phyloP scores from a whole-genome alignment of 106 monocot genomes.

The Dioscorea zingiberensis region DNA sequence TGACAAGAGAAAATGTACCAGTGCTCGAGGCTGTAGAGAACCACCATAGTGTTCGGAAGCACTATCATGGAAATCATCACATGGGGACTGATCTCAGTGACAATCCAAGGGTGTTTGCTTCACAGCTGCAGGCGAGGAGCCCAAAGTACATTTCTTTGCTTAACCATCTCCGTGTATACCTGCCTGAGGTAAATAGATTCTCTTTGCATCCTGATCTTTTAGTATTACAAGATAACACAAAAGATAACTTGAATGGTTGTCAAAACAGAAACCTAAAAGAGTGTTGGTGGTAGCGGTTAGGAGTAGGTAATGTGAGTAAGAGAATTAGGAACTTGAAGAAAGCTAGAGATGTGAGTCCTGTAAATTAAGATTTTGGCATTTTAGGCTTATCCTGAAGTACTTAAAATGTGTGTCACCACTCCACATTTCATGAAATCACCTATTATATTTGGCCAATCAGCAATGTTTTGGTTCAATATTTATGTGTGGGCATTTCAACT shows the following conservation, averaged over 20 bases:
- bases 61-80: slow-evolving; percentile 76
- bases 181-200: slow-evolving; percentile 72
- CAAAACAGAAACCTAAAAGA: neutral
- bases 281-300: no score
- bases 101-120: slow-evolving; percentile 68
- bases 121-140: slow-evolving; percentile 75
- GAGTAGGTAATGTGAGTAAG: no score
- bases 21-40: slow-evolving; percentile 85
- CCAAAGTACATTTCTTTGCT: slow-evolving; percentile 88
- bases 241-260: neutral
- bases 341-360: neutral
- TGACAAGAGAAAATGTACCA: slow-evolving; percentile 91
- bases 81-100: slow-evolving; percentile 34
- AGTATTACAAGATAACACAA: neutral
- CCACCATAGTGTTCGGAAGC: slow-evolving; percentile 59
- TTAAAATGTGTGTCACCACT: no score
- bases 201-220: neutral
- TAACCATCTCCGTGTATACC: slow-evolving; percentile 86
- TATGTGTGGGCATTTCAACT: no score
- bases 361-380: neutral
- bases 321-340: no score
- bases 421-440: no score
- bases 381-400: neutral
- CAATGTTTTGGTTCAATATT: neutral
- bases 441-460: neutral